These are phyloP conservation scores for Funneliformis mosseae DNA, from an alignment of 192 early-diverging fungal genomes.

Conservation along the genomic window DNA sequence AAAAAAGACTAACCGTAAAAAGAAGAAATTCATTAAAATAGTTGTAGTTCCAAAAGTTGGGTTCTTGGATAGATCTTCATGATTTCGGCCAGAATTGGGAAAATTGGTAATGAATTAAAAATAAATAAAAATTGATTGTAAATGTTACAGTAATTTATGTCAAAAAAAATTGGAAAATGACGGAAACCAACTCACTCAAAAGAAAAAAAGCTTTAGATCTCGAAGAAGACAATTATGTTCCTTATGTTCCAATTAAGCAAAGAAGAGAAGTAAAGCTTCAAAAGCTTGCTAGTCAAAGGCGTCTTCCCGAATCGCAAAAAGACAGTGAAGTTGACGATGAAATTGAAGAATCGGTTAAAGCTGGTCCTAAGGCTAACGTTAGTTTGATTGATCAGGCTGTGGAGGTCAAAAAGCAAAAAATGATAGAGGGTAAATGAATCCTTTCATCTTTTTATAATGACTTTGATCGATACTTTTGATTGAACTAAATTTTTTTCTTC, in stretches of 20 bases:
- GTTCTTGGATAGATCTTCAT: too few relatives aligned
- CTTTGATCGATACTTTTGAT: too few relatives aligned
- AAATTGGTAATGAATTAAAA: too few relatives aligned
- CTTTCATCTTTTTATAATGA: neutral
- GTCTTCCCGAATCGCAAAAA: slow-evolving; percentile 36
- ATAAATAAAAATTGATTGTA: too few relatives aligned
- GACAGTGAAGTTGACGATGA: slow-evolving; percentile 46
- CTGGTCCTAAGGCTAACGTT: slow-evolving; percentile 65
- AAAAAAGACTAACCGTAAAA: too few relatives aligned
- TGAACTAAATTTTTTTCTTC: neutral
- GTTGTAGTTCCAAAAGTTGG: too few relatives aligned
- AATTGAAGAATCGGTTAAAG: slow-evolving; percentile 45
- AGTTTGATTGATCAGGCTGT: slow-evolving; percentile 87
- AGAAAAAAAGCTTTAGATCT: neutral
- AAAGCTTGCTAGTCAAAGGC: slow-evolving; percentile 42
- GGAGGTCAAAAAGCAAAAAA: slow-evolving; percentile 67
- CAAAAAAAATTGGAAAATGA: too few relatives aligned
- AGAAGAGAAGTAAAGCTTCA: slow-evolving; percentile 60
- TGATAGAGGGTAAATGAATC: slow-evolving; percentile 41
- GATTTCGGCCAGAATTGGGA: too few relatives aligned
- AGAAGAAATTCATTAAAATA: too few relatives aligned
- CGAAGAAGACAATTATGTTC: slow-evolving; percentile 65
- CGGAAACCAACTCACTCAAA: neutral
- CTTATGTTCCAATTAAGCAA: slow-evolving; percentile 74
- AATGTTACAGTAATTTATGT: too few relatives aligned